A percentile compares a stretch with the other conserved stretches of the same genome.
Conservation (phyloP, 2,329 filamentous ascomycete species). For the Xylariaceae sp. region DNA sequence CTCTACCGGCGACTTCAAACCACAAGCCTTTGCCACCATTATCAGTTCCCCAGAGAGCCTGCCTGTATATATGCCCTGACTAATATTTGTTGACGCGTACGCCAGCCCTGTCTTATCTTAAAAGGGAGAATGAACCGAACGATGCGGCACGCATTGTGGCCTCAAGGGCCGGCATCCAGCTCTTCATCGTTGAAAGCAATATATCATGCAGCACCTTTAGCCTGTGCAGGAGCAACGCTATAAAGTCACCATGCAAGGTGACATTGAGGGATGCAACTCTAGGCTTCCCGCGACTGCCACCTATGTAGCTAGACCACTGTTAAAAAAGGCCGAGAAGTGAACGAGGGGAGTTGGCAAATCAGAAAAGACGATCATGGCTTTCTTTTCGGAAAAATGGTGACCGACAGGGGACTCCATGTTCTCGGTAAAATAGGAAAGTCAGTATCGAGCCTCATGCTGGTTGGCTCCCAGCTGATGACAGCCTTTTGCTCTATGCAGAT, state of each 20-base stretch:
- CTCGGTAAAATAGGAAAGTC: conserved; percentile 37
- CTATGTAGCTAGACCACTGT: not conserved
- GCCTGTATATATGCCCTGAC: conserved; percentile 5
- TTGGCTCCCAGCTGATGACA: conserved; percentile 31
- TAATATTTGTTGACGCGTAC: conserved; percentile 4
- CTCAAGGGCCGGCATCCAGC: conserved; percentile 1
- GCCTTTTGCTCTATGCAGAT: conserved; percentile 29
- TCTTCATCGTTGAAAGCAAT: conserved; percentile 19
- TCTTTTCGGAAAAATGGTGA: conserved; percentile 29
- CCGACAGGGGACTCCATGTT: conserved; percentile 22
- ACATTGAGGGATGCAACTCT: conserved; percentile 18
- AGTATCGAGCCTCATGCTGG: conserved; percentile 31
- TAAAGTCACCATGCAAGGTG: conserved; percentile 4
- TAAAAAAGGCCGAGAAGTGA: conserved; percentile 14
- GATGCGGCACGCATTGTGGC: conserved; percentile 6
- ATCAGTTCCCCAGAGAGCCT: not conserved
- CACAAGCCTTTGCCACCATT: not conserved
- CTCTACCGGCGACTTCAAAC: not conserved
- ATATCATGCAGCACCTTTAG: conserved; percentile 28
- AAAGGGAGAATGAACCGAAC: not conserved
- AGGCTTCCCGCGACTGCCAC: conserved; percentile 9
- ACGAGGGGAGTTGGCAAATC: conserved; percentile 17
- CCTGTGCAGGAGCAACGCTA: conserved; percentile 22
- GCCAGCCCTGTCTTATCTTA: conserved; percentile 18
- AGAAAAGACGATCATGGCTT: conserved; percentile 27